Evolutionary conservation across 805 yeast species (phyloP).

Genomic region (Candida pseudofarinosa): DNA sequence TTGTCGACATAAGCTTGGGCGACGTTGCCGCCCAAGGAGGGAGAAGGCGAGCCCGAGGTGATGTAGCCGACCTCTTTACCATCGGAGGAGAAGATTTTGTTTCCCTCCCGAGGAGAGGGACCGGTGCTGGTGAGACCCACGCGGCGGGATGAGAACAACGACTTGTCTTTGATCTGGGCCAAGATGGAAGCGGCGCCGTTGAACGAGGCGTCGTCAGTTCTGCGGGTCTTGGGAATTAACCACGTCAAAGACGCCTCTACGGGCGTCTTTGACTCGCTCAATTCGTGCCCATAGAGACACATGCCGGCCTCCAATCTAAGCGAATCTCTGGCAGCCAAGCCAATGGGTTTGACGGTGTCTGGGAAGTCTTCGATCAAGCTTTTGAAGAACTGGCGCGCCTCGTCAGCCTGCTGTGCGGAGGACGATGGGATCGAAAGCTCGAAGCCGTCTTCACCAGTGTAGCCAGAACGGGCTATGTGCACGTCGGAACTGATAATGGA

Average conservation of each 20-base stretch:
- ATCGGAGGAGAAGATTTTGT: constrained; percentile 53
- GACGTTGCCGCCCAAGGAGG: constrained; percentile 68
- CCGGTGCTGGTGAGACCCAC: constrained; percentile 76
- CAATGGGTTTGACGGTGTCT: constrained; percentile 73
- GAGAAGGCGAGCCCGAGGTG: constrained; percentile 60
- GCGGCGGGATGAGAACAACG: constrained; percentile 51
- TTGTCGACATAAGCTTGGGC: constrained; percentile 88
- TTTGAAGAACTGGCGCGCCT: constrained; percentile 58
- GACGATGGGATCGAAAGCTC: constrained; percentile 72
- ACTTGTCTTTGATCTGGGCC: constrained; percentile 65
- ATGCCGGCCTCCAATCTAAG: constrained; percentile 95
- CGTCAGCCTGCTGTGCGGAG: constrained; percentile 32
- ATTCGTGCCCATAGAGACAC: constrained; percentile 95
- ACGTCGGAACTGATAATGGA: constrained; percentile 42
- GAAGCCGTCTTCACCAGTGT: constrained; percentile 98
- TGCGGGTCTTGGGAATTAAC: constrained; percentile 81
- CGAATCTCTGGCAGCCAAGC: constrained; percentile 97
- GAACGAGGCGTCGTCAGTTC: constrained; percentile 50
- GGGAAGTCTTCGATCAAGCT: constrained; percentile 50
- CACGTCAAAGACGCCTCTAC: constrained; percentile 86
- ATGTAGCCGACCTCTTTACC: constrained; percentile 53
- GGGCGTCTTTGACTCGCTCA: constrained; percentile 76
- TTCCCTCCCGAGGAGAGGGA: constrained; percentile 88
- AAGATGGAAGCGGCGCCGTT: constrained; percentile 74
- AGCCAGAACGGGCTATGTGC: constrained; percentile 92